Conservation (phyloP, 768 basidiomycete species). For the Collybia nuda region DNA sequence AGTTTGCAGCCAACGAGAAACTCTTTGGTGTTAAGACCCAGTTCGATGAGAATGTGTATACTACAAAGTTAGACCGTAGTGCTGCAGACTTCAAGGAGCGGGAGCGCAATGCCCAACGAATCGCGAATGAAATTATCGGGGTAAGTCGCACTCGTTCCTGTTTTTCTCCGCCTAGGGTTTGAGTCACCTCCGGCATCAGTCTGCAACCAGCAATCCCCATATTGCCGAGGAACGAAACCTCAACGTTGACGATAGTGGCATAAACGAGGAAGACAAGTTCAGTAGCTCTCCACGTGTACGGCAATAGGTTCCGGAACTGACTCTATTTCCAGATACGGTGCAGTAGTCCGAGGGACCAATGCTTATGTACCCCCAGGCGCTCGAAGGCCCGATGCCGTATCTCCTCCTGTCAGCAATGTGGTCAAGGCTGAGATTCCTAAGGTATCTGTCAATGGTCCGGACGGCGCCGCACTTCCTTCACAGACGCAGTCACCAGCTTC, state of each 20-base stretch:
- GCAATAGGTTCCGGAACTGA: slow-evolving; percentile 19
- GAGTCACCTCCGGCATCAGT: slow-evolving; percentile 32
- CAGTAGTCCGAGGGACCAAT: slow-evolving; percentile 83
- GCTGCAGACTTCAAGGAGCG: slow-evolving; percentile 86
- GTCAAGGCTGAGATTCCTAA: slow-evolving; percentile 59
- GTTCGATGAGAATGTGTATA: slow-evolving; percentile 94
- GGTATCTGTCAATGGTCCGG: slow-evolving; percentile 77
- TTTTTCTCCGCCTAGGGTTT: slow-evolving; percentile 8
- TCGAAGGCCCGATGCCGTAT: slow-evolving; percentile 43
- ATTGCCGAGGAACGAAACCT: slow-evolving; percentile 85
- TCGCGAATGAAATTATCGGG: slow-evolving; percentile 89
- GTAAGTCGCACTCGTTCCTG: slow-evolving; percentile 42
- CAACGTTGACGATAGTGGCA: slow-evolving; percentile 63
- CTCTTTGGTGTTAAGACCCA: slow-evolving; percentile 89
- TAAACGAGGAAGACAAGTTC: slow-evolving; percentile 96
- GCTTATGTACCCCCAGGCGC: slow-evolving; percentile 96
- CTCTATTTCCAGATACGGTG: slow-evolving; percentile 69
- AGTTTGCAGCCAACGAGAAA: slow-evolving; percentile 91
- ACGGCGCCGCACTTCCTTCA: slow-evolving; percentile 50
- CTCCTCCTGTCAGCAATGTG: slow-evolving; percentile 26
- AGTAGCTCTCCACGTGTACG: slow-evolving; percentile 21
- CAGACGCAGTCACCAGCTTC: slow-evolving; percentile 46
- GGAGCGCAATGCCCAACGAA: slow-evolving; percentile 81
- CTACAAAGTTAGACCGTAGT: slow-evolving; percentile 86
- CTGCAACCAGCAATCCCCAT: slow-evolving; percentile 72